A percentile compares a stretch with the other conserved stretches of the same genome.
Evolutionary conservation across 345 rosid species (phyloP).

Genomic region (Citrus cavaleriei): DNA sequence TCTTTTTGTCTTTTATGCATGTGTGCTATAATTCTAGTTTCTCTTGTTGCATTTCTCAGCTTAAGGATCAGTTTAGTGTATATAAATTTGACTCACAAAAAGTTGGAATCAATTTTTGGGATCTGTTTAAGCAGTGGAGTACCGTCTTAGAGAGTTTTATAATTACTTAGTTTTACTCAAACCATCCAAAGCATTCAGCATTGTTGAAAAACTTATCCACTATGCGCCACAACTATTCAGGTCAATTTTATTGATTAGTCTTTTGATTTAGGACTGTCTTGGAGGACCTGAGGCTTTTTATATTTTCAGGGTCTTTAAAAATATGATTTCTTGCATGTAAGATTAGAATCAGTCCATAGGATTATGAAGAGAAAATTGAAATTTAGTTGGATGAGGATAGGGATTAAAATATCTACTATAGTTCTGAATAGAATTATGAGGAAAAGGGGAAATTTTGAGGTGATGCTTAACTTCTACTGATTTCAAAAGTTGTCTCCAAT

Average conservation of each 20-base stretch:
- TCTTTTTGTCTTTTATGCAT: not conserved
- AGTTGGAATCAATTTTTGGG: not conserved
- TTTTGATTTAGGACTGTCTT: not conserved
- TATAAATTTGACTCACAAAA: not conserved
- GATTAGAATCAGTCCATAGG: not conserved
- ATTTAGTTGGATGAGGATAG: not conserved
- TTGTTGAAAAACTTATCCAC: not conserved
- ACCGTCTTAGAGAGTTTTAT: not conserved
- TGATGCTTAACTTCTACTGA: not conserved
- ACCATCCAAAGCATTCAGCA: not conserved
- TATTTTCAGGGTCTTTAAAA: not conserved
- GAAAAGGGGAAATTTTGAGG: not conserved
- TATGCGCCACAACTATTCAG: not conserved
- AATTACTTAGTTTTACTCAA: not conserved
- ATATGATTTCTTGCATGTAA: not conserved
- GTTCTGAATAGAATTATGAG: not conserved
- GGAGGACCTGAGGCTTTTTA: not conserved
- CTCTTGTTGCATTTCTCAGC: not conserved
- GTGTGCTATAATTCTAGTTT: not conserved
- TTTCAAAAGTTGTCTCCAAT: not conserved
- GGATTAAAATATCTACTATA: not conserved
- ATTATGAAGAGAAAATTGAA: not conserved
- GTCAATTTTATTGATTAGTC: not conserved
- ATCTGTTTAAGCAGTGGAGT: not conserved
- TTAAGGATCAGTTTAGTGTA: not conserved